Base-by-base conservation (phyloP, 108 stramenopile genomes). In the Stephanodiscus minutulus region DNA sequence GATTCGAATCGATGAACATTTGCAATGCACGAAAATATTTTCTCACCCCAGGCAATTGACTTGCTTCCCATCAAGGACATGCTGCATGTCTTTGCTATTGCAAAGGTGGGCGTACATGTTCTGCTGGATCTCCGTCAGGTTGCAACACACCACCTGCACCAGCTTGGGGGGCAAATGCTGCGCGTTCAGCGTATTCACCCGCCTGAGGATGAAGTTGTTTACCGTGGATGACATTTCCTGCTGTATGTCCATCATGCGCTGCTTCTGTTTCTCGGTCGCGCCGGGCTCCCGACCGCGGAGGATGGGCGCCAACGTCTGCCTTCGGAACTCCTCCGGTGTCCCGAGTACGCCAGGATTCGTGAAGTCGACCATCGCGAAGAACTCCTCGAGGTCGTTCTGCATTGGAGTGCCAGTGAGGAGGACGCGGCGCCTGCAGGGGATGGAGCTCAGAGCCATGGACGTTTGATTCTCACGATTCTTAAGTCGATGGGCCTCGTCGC, bases 381-480 rank as follows among this genome's bases (percentile, higher is more conserved):
- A 99, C 66, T 96, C 96, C 72, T 96, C 92, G 31, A 99, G 83
- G 81, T 99, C 96, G 68, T 98, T 98, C 66, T 98, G 97, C 75
- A 76, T 70, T 28, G 68, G 98, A 6, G 98, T 98, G 21, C 98
- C 98, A 7, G 96, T 96, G 33, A 99, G 79, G 18, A 99, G 72
- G 1, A 99, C 91, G 20, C 98, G 86, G 13, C 94, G 91, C 70
- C 87, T 85, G 67, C 91, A 90, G 6, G 94, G 89, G 17, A 99
- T 55, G 24, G 84, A 85, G 61, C 86, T 82, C 64, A 98, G 84
- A 0, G 97, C 96, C 72, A 87, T 86, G 55, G 86, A 72, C 1
- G 97, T 98, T 67, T 95, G 96, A 57, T 96, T 97, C 36, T 98
- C 97, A 21, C 88, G 85, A 90, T 99, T 99, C 72, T 99, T 99